Conservation (phyloP, 2,329 filamentous ascomycete genomes). For the Alternaria conjuncta region DNA sequence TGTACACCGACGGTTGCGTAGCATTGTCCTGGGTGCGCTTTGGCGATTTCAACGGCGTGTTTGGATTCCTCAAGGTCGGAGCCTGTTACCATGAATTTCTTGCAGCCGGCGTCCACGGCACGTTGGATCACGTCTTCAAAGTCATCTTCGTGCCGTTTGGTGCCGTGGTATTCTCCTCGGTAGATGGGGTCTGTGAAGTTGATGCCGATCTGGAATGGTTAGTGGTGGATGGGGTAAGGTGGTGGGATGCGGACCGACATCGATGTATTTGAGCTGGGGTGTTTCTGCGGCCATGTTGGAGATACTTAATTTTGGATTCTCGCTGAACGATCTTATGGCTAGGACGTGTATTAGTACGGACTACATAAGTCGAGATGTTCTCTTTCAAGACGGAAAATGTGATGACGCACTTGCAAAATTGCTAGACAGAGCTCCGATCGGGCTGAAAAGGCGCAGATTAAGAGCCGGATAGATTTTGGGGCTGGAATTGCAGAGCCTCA, state of each 20-base stretch:
- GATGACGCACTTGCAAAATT: conserved; percentile 21
- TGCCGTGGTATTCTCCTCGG: conserved; percentile 82
- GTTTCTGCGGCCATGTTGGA: conserved; percentile 6
- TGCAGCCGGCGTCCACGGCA: conserved; percentile 78
- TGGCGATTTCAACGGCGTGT: conserved; percentile 75
- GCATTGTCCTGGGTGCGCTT: conserved; percentile 76
- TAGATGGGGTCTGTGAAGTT: conserved; percentile 95
- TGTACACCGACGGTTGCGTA: conserved; percentile 94
- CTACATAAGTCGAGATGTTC: background rate
- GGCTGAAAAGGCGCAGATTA: background rate
- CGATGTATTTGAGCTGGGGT: conserved; percentile 46
- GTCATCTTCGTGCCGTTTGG: conserved; percentile 75
- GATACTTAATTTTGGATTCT: background rate
- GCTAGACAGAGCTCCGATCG: background rate
- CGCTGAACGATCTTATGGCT: too few relatives aligned
- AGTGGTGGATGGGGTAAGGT: conserved; percentile 11
- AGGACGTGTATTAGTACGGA: background rate
- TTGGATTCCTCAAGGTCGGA: conserved; percentile 81
- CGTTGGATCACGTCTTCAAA: conserved; percentile 78
- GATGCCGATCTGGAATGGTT: conserved; percentile 74
- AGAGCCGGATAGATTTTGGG: background rate
- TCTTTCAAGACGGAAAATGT: background rate
- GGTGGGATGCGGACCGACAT: conserved; percentile 49
- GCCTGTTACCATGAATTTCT: conserved; percentile 91
- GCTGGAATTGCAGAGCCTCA: background rate